Evolutionary conservation across 2,329 filamentous ascomycete genomes (phyloP), one percentile per base, ranked within the genome.

Genomic region (Phyllosticta citrichinensis): DNA sequence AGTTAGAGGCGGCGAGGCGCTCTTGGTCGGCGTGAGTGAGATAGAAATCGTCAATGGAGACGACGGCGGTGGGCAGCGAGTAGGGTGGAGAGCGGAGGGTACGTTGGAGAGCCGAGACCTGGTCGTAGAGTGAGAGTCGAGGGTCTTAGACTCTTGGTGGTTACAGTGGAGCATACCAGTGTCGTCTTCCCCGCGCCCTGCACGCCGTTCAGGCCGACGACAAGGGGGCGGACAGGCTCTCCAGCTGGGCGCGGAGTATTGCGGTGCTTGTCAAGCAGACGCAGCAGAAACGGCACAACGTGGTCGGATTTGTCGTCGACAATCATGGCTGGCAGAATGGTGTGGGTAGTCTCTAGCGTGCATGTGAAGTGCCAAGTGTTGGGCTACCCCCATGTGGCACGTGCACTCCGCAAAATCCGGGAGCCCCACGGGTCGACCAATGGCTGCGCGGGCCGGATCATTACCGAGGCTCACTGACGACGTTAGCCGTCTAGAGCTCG

Each of bases 181-280:
- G 91, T 93, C 2, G 91, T 93, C 78, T 96, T 96, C 67, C 91
- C 91, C 51, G 89, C 87, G 64, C 91, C 91, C 75, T 96, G 91
- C 40, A 95, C 85, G 65, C 91, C 91, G 70, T 94, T 95, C 68
- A 96, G 80, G 55, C 90, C 91, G 65, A 96, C 80, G 74, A 95
- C 84, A 75, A 96, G 89, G 35, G 91, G 89, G 24, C 81, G 81
- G 58, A 75, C 70, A 54, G 55, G 55, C 12, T 61, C 54, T 54
- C 55, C 59, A 24, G 17, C 3, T 4, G 52, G 5, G 52, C 52
- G 52, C 22, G 66, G 58, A 62, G 70, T 64, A 50, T 69, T 70
- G 50, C 68, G 64, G 63, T 74, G 75, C 19, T 71, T 76, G 70
- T 87, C 82, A 61, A 90, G 77, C 54, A 80, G 82, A 50, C 82